Conservation (phyloP, 805 yeast species). For the Pichia occidentalis region DNA sequence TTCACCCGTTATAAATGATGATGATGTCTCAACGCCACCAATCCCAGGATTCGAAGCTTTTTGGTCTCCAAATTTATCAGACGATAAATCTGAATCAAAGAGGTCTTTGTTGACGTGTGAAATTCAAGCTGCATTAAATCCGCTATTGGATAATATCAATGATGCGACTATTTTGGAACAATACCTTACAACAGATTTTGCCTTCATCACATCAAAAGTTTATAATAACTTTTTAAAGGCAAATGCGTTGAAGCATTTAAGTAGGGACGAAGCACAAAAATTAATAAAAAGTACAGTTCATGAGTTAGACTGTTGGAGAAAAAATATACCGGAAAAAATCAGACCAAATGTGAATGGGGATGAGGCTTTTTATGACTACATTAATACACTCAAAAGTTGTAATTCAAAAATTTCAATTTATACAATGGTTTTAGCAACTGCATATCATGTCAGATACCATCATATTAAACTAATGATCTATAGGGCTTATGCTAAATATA, state of each 20-base stretch:
- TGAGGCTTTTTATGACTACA: slow-evolving; percentile 9
- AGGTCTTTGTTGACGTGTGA: slow-evolving; percentile 7
- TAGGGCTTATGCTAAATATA: slow-evolving; percentile 15
- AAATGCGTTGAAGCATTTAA: slow-evolving; percentile 19
- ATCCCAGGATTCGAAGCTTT: slow-evolving; percentile 19
- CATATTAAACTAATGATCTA: slow-evolving; percentile 24
- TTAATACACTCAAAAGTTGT: slow-evolving; percentile 7
- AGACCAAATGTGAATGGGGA: slow-evolving; percentile 17
- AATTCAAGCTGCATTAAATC: slow-evolving; percentile 10
- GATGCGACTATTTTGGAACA: slow-evolving; percentile 10
- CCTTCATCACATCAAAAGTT: slow-evolving; percentile 23
- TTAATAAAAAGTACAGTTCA: slow-evolving; percentile 15
- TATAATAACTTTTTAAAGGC: slow-evolving; percentile 27
- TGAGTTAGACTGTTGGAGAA: slow-evolving; percentile 27
- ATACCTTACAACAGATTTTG: slow-evolving; percentile 19
- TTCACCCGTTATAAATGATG: slow-evolving; percentile 39
- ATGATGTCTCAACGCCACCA: slow-evolving; percentile 33
- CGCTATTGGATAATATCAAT: slow-evolving; percentile 1
- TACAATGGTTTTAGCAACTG: slow-evolving; percentile 12
- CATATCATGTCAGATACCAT: slow-evolving; percentile 24
- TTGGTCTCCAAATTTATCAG: slow-evolving; percentile 16
- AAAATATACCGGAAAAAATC: slow-evolving; percentile 22
- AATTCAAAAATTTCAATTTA: slow-evolving; percentile 6
- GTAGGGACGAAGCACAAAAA: slow-evolving; percentile 14
- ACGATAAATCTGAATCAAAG: slow-evolving; percentile 2